Evolutionary conservation across 116 monocot genomes (phyloP), one percentile per base, ranked within the genome.

Genomic region (Thalassia testudinum): DNA sequence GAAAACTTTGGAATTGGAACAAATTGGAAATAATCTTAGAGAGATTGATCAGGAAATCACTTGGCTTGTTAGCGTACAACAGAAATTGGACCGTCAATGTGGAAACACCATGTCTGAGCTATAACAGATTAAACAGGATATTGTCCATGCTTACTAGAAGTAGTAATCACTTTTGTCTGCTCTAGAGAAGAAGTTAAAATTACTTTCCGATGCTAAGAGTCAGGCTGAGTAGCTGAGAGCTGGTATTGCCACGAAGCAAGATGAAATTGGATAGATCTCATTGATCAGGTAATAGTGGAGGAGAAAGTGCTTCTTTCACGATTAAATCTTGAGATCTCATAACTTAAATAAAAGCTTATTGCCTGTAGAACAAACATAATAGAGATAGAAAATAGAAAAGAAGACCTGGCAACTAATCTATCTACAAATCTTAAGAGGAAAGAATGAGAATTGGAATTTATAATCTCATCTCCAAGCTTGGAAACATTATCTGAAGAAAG

Each of bases 341-440:
- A 89, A 52, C 64, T 97, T 29, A 97, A 97, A 66, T 85, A 89
- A 71, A 81, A 61, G 50, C 82, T 97, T 75, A 58, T 88, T 52
- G 63, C 74, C 50, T 89, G 89, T 61, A 89, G 65, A 75, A 79
- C 85, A 57, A 79, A 44, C 58, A 70, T 82, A 40, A 68, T 89
- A 14, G 97, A 97, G 97, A 77, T 89, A 63, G 97, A 97, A 72
- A 82, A 85, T 17, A 82, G 97, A 62, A 97, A 89, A 67, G 88
- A 88, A 56, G 97, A 97, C 54, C 63, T 97, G 54, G 97, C 89
- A 63, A 80, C 86, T 24, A 89, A 89, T 77, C 58, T 97, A 14
- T 85, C 97, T 29, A 77, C 85, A 54, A 97, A 97, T 38, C 97
- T 97, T 70, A 82, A 82, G 37, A 78, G 82, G 54, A 75, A 82